Evolutionary conservation across 75 land plant genomes (phyloP), one percentile per base, ranked within the genome.

Genomic region (Adiantum capillusveneris): DNA sequence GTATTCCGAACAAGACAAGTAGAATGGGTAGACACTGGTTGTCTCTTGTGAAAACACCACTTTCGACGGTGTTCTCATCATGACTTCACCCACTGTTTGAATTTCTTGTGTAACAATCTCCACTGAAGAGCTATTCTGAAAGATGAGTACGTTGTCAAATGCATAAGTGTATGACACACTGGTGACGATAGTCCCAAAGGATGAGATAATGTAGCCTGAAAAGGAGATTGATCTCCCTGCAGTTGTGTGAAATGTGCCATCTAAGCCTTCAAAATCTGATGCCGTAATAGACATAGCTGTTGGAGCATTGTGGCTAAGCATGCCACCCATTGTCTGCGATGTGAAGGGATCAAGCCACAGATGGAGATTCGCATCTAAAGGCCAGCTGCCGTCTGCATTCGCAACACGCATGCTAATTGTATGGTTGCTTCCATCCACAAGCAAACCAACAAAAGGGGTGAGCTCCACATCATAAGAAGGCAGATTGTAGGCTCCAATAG

Each of bases 401-500:
- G 55, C 37, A 2, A 89, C 86, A 1, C 73, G 58, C 12, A 89
- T 44, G 17, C 71, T 51, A 19, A 85, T 41, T 0, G 16, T 26
- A 52, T 83, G 95, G 0, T 37, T 25, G 0, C 64, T 42, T 1
- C 78, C 77, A 62, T 83, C 90, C 41, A 81, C 31, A 11, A 89
- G 43, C 18, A 39, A 3, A 6, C 82, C 86, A n/a, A 85, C 29
- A 46, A 88, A 88, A 0, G 94, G 89, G 0, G 85, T 84, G 51
- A 88, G 20, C 13, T 88, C 84, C 1, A 85, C 13, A 0, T 81
- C 83, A 46, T 88, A 88, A 1, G 76, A 46, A 1, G 95, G 95
- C 14, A 83, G 81, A 61, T 77, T 36, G 52, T 83, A 85, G 0
- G 84, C 83, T 17, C 86, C 95, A 30, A 89, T 89, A 25, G 75